Evolutionary conservation across 305 asterid genomes (phyloP), one percentile per base, ranked within the genome.

Genomic region (Solanum chacoense): DNA sequence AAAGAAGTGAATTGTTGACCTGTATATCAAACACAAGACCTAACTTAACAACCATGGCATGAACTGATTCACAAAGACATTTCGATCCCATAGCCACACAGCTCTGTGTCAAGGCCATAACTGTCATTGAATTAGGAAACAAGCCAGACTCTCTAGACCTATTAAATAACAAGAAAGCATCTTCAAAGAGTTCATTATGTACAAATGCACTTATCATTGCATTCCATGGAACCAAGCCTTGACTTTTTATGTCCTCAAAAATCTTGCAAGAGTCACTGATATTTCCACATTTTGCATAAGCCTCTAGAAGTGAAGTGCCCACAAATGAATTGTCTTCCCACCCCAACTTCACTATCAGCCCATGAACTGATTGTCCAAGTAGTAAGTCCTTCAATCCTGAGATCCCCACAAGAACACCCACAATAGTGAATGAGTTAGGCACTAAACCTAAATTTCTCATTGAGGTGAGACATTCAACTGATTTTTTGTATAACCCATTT

Each of bases 161-260:
- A 9, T 86, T 86, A 67, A 86, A 86, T 84, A 89, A 36, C 87
- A 38, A 8, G 67, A 89, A 65, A 85, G 37, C 90, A 26, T 89
- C 84, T 37, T 76, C 26, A 77, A 67, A 77, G 2, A 67, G 55
- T 80, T 1, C 89, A 78, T 86, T 86, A 67, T 78, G 74, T 29
- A 79, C 77, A 42, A 86, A 89, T 78, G 75, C 90, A 37, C 81
- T 42, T 18, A 89, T 89, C 89, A 89, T 89, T 76, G 84, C 90
- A 86, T 86, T 89, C 87, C 89, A 89, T 5, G 90, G 77, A 69
- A 89, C 90, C 18, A 85, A 3, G 11, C 88, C 85, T 38, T 42
- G 83, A 42, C 71, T 1, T 55, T 24, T 78, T 65, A 89, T 65
- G 14, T 26, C 18, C 78, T 85, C 87, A 67, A 89, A 89, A 36